Evolutionary conservation across 352 stramenopile genomes (phyloP), one percentile per base, ranked within the genome.

Genomic region (Thalassiosira livingstoniorum): DNA sequence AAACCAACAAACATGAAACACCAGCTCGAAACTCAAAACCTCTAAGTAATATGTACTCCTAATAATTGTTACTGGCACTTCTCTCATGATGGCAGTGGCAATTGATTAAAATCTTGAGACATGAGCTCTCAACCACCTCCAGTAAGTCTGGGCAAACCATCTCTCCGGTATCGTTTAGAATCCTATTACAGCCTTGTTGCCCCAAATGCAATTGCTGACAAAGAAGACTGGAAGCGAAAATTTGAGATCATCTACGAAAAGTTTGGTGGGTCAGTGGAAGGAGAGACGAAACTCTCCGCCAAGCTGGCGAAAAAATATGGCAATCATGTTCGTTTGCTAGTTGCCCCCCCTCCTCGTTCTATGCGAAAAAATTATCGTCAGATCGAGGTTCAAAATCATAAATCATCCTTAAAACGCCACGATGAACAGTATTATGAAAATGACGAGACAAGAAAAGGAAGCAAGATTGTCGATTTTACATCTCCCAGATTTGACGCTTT

Each of bases 231-330:
- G 90, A 74, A 70, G 37, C 47, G 55, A 15, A 88, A 86, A 29
- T 92, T 94, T 58, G 86, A 92, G 32, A 78, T 90, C 70, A 94
- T 95, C 27, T 93, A 90, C 61, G 65, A 82, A 51, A 92, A 93
- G 58, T 95, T 87, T 65, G 90, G 90, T 5, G 90, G 90, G 23
- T 79, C 80, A 5, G 57, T 87, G 39, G 73, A 87, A 66, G 82
- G 79, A 10, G 90, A 94, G 75, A 65, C 66, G 45, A 90, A 88
- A 60, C 68, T 94, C 37, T 75, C 81, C 4, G 71, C 45, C 4
- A 93, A 93, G 66, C 74, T 94, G 58, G 78, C 65, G 0, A 92
- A 90, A 37, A 93, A 94, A 66, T 95, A 95, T 76, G 90, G 90
- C 0, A 79, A 78, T n/a, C 51, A 79, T 21, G 83, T 94, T 0